These are phyloP conservation scores for Fusarium mundagurra DNA, from an alignment of 2,329 filamentous ascomycete genomes.

Conservation along the genomic window DNA sequence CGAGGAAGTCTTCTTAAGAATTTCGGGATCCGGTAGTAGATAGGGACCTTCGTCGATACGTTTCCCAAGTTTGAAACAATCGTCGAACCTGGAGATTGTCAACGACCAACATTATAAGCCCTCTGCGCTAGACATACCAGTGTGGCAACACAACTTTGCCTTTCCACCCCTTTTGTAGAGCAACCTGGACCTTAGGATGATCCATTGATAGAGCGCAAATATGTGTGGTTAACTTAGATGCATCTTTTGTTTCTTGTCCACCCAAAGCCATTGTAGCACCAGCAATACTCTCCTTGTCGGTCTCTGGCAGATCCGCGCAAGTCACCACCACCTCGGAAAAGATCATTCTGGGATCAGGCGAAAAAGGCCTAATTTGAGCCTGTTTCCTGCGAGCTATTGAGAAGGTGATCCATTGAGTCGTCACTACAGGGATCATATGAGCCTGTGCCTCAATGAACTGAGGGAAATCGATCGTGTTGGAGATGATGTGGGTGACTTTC, in stretches of 20 bases:
- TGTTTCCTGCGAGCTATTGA: conserved; percentile 76
- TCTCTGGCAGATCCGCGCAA: conserved; percentile 84
- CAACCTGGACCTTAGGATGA: conserved; percentile 74
- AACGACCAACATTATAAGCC: neutral
- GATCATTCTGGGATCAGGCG: conserved; percentile 89
- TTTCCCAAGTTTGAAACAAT: conserved; percentile 92
- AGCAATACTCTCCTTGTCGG: conserved; percentile 90
- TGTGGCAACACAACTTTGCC: conserved; percentile 91
- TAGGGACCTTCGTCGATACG: conserved; percentile 92
- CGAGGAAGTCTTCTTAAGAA: conserved; percentile 69
- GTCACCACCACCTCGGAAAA: conserved; percentile 86
- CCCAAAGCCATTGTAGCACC: conserved; percentile 91
- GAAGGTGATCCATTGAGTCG: conserved; percentile 79
- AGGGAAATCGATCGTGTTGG: conserved; percentile 90
- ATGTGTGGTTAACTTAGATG: conserved; percentile 84
- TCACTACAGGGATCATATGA: conserved; percentile 85
- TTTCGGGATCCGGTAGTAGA: conserved; percentile 83
- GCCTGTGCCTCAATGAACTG: conserved; percentile 80
- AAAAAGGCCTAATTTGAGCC: conserved; percentile 84
- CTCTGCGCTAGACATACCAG: conserved; percentile 66
- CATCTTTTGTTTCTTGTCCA: conserved; percentile 77
- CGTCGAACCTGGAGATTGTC: conserved; percentile 79
- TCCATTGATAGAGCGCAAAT: conserved; percentile 84
- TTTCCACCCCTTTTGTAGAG: conserved; percentile 71
- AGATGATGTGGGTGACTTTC: conserved; percentile 64